Evolutionary conservation across 441 rosid species (phyloP).

Genomic region (Hura crepitans): DNA sequence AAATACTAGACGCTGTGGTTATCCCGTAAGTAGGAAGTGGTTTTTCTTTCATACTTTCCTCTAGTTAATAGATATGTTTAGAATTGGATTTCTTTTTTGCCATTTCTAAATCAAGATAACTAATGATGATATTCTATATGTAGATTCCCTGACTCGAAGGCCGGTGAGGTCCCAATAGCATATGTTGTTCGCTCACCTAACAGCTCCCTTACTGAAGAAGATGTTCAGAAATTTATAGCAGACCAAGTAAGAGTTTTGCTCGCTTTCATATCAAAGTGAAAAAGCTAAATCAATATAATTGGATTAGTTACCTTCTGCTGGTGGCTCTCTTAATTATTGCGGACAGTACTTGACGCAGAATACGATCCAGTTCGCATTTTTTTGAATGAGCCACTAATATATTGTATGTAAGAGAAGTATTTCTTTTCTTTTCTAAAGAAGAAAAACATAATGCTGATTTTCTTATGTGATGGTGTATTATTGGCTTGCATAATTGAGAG

Average conservation of each 20-base stretch:
- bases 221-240: conserved; percentile 53
- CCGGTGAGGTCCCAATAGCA: conserved; percentile 80
- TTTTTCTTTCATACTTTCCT: not conserved
- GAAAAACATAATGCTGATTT: too few species aligned
- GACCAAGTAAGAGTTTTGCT: conserved; percentile 44
- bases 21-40: conserved; percentile 28
- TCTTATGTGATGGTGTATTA: too few species aligned
- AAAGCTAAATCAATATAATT: not conserved
- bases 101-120: not conserved
- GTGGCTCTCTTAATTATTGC: not conserved
- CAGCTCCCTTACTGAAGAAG: conserved; percentile 58
- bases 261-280: not conserved
- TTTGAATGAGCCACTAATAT: too few species aligned
- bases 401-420: too few species aligned
- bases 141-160: conserved; percentile 76
- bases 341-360: too few species aligned
- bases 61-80: not conserved
- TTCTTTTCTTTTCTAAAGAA: too few species aligned
- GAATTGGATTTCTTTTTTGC: not conserved
- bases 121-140: conserved; percentile 7
- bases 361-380: too few species aligned
- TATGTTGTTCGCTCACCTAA: conserved; percentile 61
- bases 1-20: conserved; percentile 43
- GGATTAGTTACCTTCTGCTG: not conserved
- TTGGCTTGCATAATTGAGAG: too few species aligned